Evolutionary conservation across 805 yeast species (phyloP), one percentile per base, ranked within the genome.

Genomic region (Saturnispora halmiae): DNA sequence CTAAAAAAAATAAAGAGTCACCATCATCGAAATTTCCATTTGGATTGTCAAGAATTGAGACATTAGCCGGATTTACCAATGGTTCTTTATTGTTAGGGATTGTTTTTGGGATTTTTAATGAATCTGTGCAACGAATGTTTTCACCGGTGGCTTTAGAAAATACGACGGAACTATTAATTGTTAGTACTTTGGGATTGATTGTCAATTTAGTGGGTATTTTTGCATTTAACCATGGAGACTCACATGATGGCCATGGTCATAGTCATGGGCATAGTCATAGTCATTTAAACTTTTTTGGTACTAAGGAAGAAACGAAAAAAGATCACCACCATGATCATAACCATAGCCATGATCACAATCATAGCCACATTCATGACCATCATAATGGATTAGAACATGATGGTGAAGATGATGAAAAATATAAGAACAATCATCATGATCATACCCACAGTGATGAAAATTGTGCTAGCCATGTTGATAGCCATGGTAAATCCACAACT

Each of bases 1-100:
- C 70, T 48, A 42, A 56, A 30, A 53, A 56, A 22, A 53, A 56
- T 37, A 16, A 29, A 5, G 51, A 53, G 34, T 32, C 47, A 26
- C 62, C 62, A 11, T 48, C 46, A 22, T 27, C 32, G 3, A 70
- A 73, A 39, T 90, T 73, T 55, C 96, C 97, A 1, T 86, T 85
- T 64, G 96, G 95, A 0, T 65, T 90, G 38, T 70, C 77, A 6
- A 76, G 87, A 58, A 76, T 92, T 36, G 97, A 88, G 58, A 87
- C 94, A 2, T 67, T 92, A 41, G 92, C 96, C 0, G 98, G 98
- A 0, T 92, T 92, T 53, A 83, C 97, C 4, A 92, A 92, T 58
- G 98, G 95, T 4, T 81, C 94, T 6, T 61, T 92, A 38, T 66
- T 92, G 32, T 60, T 94, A 19, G 96, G 95, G 2, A 90, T 92